These are phyloP conservation scores for Penicillium sp. DNA, from an alignment of 2,329 filamentous ascomycete genomes.

Conservation along the genomic window DNA sequence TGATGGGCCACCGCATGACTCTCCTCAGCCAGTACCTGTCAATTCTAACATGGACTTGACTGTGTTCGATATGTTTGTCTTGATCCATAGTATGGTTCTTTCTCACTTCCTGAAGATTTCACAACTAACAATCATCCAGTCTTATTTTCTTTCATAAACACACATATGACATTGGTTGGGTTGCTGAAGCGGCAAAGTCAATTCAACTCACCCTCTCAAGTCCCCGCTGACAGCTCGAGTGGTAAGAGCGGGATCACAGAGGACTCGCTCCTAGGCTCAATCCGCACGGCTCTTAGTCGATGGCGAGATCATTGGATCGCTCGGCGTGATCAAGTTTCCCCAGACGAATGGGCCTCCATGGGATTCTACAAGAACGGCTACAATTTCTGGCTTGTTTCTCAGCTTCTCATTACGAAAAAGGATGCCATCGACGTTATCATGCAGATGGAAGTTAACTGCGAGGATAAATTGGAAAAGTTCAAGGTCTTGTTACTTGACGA, in stretches of 20 bases:
- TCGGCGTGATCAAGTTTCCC: conserved; percentile 28
- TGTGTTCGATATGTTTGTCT: conserved; percentile 39
- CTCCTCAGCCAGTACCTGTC: conserved; percentile 3
- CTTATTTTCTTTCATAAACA: conserved; percentile 39
- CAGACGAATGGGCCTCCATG: conserved; percentile 37
- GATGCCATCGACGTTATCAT: conserved; percentile 42
- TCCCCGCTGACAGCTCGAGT: not conserved
- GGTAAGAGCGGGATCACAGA: conserved; percentile 22
- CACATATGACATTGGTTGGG: conserved; percentile 36
- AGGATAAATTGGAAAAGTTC: conserved; percentile 40
- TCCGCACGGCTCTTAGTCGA: conserved; percentile 33
- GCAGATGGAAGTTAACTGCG: conserved; percentile 42
- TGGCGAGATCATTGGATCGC: conserved; percentile 39
- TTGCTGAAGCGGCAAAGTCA: conserved; percentile 20
- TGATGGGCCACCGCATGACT: conserved; percentile 20
- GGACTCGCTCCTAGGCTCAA: conserved; percentile 27
- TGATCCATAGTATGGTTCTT: conserved; percentile 37
- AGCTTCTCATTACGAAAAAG: conserved; percentile 39
- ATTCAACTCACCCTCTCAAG: conserved; percentile 7
- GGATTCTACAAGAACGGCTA: conserved; percentile 42
- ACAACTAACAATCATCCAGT: conserved; percentile 22
- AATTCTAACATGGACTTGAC: conserved; percentile 25
- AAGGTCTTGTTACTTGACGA: conserved; percentile 38
- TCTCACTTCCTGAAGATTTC: not conserved
- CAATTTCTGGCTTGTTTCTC: conserved; percentile 42